Base-by-base conservation (phyloP, 768 basidiomycete species). In the Cantharellus anzutake region DNA sequence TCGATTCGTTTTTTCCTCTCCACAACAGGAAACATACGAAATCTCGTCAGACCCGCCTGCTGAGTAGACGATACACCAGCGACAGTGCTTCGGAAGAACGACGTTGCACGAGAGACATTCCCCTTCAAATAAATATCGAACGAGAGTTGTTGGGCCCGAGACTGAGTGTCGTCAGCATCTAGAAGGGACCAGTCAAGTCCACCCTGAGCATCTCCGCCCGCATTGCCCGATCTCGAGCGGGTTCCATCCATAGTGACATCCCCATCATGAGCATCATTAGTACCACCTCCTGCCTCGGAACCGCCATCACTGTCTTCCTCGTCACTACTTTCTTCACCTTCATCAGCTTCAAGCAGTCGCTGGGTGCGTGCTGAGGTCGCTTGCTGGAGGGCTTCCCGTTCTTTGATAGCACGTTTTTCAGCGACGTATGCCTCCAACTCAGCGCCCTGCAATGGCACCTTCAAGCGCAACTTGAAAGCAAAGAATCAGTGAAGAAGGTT, bases 61-160 rank as follows among this genome's bases (percentile, higher is more conserved):
- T 55, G 11, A 11, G 52, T 37, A 4, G 56, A 50, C 38, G 51
- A 39, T 11, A 37, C 52, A 55, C 38, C 35, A 7, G 52, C 52
- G 7, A 37, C 52, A 11, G 11, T 86, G 87, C 14, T 78, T 69
- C 90, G 91, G 76, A 92, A 94, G 73, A 91, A 92, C 2, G 84
- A 83, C 0, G 81, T 86, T 29, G 64, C 75, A 64, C 86, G 85
- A 37, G 86, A 83, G 52, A 92, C 87, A 63, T 94, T 91, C n/a
- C 93, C 93, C 69, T 94, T 96, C 62, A 98, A 77, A 69, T 90
- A 98, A 64, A 98, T 96, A 70, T 99, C 96, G 66, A 87, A 99
- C 1, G 89, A 93, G 42, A 93, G 71, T 58, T 84, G 70, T 44
- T 85, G 82, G 65, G 80, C 83, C 11, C 56, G 56, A 11, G 82